These are phyloP conservation scores for Poa pratensis DNA, from an alignment of 176 grass and related monocot species.

Conservation along the genomic window DNA sequence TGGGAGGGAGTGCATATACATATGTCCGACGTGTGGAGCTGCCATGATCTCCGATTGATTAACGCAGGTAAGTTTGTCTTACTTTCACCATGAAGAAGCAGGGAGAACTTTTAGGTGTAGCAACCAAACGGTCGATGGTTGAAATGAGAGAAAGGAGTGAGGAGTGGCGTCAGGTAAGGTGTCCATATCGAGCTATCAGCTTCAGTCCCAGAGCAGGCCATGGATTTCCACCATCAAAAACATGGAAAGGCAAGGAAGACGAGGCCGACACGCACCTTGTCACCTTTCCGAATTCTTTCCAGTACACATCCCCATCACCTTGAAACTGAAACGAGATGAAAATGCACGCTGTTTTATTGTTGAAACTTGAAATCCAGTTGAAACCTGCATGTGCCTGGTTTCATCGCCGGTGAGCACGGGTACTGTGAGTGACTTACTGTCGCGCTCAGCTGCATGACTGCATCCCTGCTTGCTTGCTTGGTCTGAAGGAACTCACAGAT, in stretches of 20 bases:
- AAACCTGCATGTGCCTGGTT: conserved; percentile 2
- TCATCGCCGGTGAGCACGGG: not conserved
- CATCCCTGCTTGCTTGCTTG: not conserved
- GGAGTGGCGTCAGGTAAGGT: conserved; percentile 34
- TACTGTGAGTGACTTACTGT: not conserved
- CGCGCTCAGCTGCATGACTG: not conserved
- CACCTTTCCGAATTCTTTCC: conserved; percentile 9
- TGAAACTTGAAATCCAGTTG: not conserved
- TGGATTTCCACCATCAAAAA: conserved; percentile 28
- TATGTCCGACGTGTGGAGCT: not conserved
- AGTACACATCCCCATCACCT: conserved; percentile 10
- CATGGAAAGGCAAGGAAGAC: conserved; percentile 13
- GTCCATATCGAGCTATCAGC: conserved; percentile 12
- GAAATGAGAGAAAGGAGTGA: conserved; percentile 32
- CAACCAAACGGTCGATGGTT: not conserved
- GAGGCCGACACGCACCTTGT: conserved; percentile 8
- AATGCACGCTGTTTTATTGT: not conserved
- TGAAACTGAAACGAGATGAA: not conserved
- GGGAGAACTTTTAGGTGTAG: conserved; percentile 16
- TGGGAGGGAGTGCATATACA: conserved; percentile 9
- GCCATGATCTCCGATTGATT: conserved; percentile 28
- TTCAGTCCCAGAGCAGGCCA: conserved; percentile 20
- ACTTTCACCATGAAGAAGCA: conserved; percentile 19
- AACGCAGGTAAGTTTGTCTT: not conserved
- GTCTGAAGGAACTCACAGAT: not conserved